Percentiles rank a stretch among this genome's conserved stretches.
These are phyloP conservation scores for Xerocomus nothofagi DNA, from an alignment of 1,284 basidiomycete species.

Conservation along the genomic window DNA sequence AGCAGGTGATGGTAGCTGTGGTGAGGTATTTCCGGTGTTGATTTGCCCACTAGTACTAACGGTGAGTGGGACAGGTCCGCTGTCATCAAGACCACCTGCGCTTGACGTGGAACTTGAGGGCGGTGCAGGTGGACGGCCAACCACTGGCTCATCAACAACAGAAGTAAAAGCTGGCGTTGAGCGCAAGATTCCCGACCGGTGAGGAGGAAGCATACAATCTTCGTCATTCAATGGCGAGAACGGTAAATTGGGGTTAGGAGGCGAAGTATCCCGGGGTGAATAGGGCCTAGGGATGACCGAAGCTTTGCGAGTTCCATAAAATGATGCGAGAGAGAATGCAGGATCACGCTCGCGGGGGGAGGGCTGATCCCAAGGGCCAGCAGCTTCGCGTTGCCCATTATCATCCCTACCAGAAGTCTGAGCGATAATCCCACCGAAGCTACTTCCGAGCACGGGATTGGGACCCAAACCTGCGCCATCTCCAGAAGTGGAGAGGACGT, in stretches of 20 bases:
- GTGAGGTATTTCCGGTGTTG: constrained; percentile 37
- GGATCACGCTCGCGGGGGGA: constrained; percentile 35
- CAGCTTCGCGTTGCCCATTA: constrained; percentile 17
- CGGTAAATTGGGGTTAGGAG: constrained; percentile 21
- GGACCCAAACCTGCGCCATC: constrained; percentile 21
- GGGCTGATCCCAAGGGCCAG: constrained; percentile 36
- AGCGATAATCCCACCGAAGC: constrained; percentile 28
- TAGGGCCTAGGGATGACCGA: constrained; percentile 25
- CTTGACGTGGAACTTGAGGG: constrained; percentile 35
- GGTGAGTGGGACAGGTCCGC: constrained; percentile 38
- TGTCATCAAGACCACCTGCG: constrained; percentile 26
- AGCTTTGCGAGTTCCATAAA: constrained; percentile 31
- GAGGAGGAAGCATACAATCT: constrained; percentile 39
- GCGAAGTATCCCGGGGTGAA: constrained; percentile 31
- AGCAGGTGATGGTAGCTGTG: constrained; percentile 56
- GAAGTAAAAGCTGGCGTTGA: constrained; percentile 29
- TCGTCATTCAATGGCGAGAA: constrained; percentile 31
- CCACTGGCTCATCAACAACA: constrained; percentile 26
- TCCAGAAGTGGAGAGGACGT: constrained; percentile 23
- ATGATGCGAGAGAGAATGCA: constrained; percentile 28
- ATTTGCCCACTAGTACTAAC: constrained; percentile 49
- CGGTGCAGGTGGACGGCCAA: constrained; percentile 22
- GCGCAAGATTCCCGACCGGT: constrained; percentile 38
- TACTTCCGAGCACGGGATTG: constrained; percentile 28
- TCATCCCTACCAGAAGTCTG: constrained; percentile 33